Evolutionary conservation across 352 stramenopile genomes (phyloP), one percentile per base, ranked within the genome.

Genomic region (Globisporangium lucens): DNA sequence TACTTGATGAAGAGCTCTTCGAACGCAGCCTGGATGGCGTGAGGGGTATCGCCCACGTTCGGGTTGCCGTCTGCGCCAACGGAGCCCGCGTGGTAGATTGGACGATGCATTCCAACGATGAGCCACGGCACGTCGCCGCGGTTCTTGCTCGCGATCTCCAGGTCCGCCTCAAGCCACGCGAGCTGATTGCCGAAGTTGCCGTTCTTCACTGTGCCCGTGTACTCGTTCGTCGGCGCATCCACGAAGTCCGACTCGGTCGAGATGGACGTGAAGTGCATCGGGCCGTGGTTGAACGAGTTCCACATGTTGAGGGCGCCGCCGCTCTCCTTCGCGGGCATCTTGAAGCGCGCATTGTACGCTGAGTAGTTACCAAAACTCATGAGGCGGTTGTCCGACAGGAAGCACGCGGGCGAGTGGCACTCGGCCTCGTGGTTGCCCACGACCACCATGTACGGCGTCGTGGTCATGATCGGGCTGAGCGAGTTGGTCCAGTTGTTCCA

Each of bases 351-450:
- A 64, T 97, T 96, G 73, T 86, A 97, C 1, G 89, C 89, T 36
- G 77, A 77, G 74, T 95, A 97, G 61, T 94, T 96, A 30, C 82
- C 75, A 12, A 97, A 65, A 13, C 75, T 69, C 24, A 84, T 66
- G 60, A 75, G 79, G 67, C 87, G 84, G 53, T 58, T 69, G 0
- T 22, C 52, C 24, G 82, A 90, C 3, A 82, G 2, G 0, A 83
- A 56, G 53, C 89, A 97, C 8, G 35, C 29, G 1, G 84, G 78
- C 30, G 81, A 93, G 69, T 95, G 82, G 69, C 89, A 97, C 68
- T 97, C 89, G 8, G 87, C 86, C 63, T 97, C 90, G 72, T 97
- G 90, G 73, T 97, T 97, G 24, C 89, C 89, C 3, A 88, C 75
- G 8, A 81, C 30, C 13, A 92, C 83, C 89, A 97, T 96, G 78